These are phyloP conservation scores for Boletus pseudo-olivaceus DNA, from an alignment of 768 basidiomycete genomes.

Conservation along the genomic window DNA sequence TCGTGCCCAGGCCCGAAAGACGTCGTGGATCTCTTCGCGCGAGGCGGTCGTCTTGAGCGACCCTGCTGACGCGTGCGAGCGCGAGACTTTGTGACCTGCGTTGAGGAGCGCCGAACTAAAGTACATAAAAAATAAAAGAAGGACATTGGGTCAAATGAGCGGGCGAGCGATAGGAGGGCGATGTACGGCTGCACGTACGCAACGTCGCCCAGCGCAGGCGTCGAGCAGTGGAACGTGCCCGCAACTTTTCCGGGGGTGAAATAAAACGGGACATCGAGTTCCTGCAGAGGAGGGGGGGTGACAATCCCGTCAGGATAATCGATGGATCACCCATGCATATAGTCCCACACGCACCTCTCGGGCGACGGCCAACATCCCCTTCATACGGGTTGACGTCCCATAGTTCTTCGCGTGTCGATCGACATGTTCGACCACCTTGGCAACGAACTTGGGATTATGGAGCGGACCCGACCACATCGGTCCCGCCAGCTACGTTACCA, in stretches of 20 bases:
- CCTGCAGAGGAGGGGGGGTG: slow-evolving; percentile 40
- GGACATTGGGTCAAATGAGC: not conserved
- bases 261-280: slow-evolving; percentile 75
- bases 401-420: slow-evolving; percentile 61
- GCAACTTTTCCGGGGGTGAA: slow-evolving; percentile 82
- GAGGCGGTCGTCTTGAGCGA: slow-evolving; percentile 89
- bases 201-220: slow-evolving; percentile 70
- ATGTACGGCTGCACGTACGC: slow-evolving; percentile 48
- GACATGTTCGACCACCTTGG: slow-evolving; percentile 72
- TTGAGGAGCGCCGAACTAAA: slow-evolving; percentile 84
- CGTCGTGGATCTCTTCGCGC: slow-evolving; percentile 67
- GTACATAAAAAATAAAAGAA: not conserved
- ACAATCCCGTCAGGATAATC: not conserved
- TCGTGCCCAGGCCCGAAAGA: slow-evolving; percentile 85
- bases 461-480: slow-evolving; percentile 96
- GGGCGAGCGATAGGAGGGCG: no score
- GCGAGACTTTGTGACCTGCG: slow-evolving; percentile 78
- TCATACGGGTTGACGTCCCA: slow-evolving; percentile 81
- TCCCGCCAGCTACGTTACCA: slow-evolving; percentile 64
- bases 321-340: not conserved
- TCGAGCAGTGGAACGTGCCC: slow-evolving; percentile 76
- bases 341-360: slow-evolving; percentile 61
- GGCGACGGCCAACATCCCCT: slow-evolving; percentile 92
- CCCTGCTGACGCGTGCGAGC: slow-evolving; percentile 87
- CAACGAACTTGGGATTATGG: slow-evolving; percentile 73